Evolutionary conservation across 805 yeast species (phyloP), one percentile per base, ranked within the genome.

Genomic region (Diddensiella caesifluorescens): DNA sequence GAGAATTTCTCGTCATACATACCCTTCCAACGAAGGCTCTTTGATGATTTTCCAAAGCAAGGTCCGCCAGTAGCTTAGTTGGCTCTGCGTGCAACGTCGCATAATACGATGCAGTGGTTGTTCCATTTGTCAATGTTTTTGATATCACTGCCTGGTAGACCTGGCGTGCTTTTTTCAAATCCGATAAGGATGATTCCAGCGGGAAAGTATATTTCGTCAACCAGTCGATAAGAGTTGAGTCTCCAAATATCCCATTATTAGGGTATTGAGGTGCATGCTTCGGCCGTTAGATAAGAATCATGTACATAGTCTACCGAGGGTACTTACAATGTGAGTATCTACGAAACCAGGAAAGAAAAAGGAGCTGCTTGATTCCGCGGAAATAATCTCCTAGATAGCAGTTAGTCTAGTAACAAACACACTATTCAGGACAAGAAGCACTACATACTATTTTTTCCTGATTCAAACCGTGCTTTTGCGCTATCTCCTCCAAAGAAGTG

Each of bases 21-120:
- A 87, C 95, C 53, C 90, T 81, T 3, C 98, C 98, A 28, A 92
- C 77, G 41, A 84, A 73, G 0, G 95, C 96, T 47, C 97, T 69
- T 62, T 89, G 97, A 28, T 95, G 95, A 22, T 65, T 52, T 29
- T 67, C 46, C 9, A 79, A 64, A 26, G 90, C 78, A 12, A 83
- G 59, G 45, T 81, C 83, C 1, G 95, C 95, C 54, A 92, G 73
- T 27, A 81, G 53, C 39, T 80, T 80, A 2, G 97, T 75, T 3
- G 95, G 79, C 4, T 74, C 75, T 0, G 80, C 68, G 56, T 90
- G 95, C 35, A 86, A 80, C 0, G 97, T 88, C 3, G 97, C 90
- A 60, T 79, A 92, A 64, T 92, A 92, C 0, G 94, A 73, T 0
- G 95, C 95, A 42, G 90, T 79, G 1, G 98, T 92, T 0, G 97